A percentile compares a stretch with the other conserved stretches of the same genome.
Evolutionary conservation across 805 yeast genomes (phyloP).

Genomic region (Hanseniaspora mollemarum): DNA sequence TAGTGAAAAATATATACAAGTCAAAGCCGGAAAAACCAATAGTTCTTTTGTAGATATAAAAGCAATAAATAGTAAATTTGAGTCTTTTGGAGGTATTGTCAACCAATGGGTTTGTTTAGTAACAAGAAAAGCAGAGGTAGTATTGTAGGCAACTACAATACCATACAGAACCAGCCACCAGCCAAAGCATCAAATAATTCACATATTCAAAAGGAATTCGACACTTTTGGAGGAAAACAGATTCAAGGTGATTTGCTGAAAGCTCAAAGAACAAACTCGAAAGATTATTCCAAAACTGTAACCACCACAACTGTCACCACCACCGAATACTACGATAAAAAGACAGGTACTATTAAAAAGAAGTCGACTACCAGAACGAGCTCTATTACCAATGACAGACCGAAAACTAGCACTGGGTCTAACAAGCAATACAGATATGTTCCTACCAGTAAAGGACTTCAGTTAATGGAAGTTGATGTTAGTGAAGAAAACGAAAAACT

Average conservation of each 20-base stretch:
- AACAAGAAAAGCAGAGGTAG: conserved; percentile 6
- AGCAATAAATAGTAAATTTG: too few relatives aligned
- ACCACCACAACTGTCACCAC: conserved; percentile 10
- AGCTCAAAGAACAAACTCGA: conserved; percentile 21
- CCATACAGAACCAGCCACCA: not conserved
- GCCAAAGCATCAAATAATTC: not conserved
- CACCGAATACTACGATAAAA: conserved; percentile 6
- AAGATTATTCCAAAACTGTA: conserved; percentile 16
- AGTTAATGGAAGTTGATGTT: conserved; percentile 57
- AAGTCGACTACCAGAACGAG: conserved; percentile 18
- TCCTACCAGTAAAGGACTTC: conserved; percentile 63
- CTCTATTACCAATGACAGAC: conserved; percentile 16
- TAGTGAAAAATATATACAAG: too few relatives aligned
- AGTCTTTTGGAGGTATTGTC: too few relatives aligned
- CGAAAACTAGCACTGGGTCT: conserved; percentile 21
- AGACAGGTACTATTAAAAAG: conserved; percentile 2
- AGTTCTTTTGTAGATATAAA: too few relatives aligned
- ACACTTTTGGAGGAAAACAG: conserved; percentile 29
- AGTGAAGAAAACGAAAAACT: conserved; percentile 17
- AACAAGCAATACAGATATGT: conserved; percentile 56
- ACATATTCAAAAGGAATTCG: conserved; percentile 28
- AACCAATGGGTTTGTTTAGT: conserved; percentile 9
- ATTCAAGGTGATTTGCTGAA: conserved; percentile 25
- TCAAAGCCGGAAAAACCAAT: too few relatives aligned
- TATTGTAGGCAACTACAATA: conserved; percentile 14